These are phyloP conservation scores for Globisporangium recalcitrans DNA, from an alignment of 352 stramenopile genomes.

Conservation along the genomic window DNA sequence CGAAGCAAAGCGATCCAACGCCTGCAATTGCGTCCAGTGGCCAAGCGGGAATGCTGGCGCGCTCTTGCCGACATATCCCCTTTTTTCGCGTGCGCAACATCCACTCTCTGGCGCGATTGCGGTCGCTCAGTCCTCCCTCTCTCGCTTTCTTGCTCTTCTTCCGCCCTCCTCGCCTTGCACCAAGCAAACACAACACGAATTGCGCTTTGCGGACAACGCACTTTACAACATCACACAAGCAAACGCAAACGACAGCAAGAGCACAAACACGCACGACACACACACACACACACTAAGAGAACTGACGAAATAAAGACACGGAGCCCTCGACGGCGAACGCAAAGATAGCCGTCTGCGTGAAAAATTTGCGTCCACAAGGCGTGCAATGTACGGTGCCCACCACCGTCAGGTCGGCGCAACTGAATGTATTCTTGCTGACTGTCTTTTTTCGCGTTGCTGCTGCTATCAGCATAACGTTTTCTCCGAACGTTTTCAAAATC, in stretches of 20 bases:
- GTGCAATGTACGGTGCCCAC: background rate
- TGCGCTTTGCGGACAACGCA: background rate
- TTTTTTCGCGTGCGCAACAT: slow-evolving; percentile 6
- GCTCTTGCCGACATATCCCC: background rate
- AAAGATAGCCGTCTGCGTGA: background rate
- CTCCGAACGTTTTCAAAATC: background rate
- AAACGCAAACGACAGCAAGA: background rate
- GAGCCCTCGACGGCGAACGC: background rate
- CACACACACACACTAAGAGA: background rate
- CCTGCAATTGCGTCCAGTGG: background rate
- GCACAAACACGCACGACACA: background rate
- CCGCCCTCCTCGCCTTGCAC: background rate
- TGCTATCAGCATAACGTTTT: background rate
- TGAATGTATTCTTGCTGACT: background rate
- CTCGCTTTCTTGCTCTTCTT: slow-evolving; percentile 1
- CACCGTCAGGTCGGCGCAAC: background rate
- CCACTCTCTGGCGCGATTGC: slow-evolving; percentile 1
- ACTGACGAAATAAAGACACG: background rate
- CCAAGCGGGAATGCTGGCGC: background rate
- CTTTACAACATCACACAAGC: slow-evolving; percentile 1
- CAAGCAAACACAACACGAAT: background rate
- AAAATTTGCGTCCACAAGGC: background rate
- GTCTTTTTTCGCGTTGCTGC: background rate
- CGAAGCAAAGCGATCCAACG: too few relatives aligned
- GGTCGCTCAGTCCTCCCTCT: background rate